Conservation (phyloP, 2,329 filamentous ascomycete species). For the Fusarium siculi region DNA sequence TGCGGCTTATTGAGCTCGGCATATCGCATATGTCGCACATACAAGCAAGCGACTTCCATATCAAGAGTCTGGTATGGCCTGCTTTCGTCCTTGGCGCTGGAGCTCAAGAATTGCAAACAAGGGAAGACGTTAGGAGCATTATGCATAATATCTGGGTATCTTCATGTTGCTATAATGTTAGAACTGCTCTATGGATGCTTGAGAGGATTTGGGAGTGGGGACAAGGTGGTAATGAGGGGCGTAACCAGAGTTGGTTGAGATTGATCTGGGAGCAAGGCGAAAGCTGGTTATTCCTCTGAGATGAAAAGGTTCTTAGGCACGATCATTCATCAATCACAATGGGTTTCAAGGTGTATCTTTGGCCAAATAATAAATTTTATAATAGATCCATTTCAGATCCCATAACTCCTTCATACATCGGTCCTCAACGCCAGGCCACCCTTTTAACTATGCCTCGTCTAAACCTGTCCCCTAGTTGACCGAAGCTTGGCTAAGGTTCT, state of each 20-base stretch:
- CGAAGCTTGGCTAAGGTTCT: slow-evolving; percentile 2
- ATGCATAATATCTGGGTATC: not conserved
- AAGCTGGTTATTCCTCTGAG: not conserved
- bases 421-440: not conserved
- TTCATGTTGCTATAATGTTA: not conserved
- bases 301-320: fast-evolving
- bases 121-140: fast-evolving
- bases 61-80: not conserved
- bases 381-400: not conserved
- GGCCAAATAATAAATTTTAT: not conserved
- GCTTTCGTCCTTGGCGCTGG: not conserved
- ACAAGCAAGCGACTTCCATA: not conserved
- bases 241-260: not conserved
- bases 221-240: fast-evolving
- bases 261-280: not conserved
- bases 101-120: fast-evolving
- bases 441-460: fast-evolving
- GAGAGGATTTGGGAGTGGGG: fast-evolving
- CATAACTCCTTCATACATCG: not conserved
- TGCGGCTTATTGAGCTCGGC: not conserved
- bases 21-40: not conserved
- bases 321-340: not conserved
- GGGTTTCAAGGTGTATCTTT: not conserved
- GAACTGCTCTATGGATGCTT: not conserved
- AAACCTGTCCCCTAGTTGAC: not conserved